phyloP scores from a whole-genome alignment of 2,329 filamentous ascomycete species.

The Xylaria sp. region DNA sequence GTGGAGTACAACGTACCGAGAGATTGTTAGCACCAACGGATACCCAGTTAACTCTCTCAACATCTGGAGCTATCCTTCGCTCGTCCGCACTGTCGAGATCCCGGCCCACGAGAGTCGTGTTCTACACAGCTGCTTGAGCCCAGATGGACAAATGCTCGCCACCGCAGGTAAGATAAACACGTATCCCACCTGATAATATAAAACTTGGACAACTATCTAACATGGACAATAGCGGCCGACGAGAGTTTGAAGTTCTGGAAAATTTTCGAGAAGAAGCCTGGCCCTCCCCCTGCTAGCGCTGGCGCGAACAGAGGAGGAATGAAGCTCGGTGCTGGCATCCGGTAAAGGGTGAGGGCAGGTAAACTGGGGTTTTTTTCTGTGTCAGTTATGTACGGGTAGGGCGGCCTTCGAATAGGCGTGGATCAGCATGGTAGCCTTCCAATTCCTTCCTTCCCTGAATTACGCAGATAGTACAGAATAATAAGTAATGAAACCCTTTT shows the following conservation, averaged over 20 bases:
- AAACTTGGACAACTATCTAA: slow-evolving; percentile 26
- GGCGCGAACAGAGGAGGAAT: slow-evolving; percentile 72
- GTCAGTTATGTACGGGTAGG: too few relatives aligned
- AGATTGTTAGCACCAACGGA: slow-evolving; percentile 94
- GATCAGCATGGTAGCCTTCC: too few relatives aligned
- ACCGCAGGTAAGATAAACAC: slow-evolving; percentile 62
- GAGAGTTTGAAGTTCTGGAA: slow-evolving; percentile 99
- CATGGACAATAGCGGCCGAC: slow-evolving; percentile 61
- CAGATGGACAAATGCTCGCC: slow-evolving; percentile 95
- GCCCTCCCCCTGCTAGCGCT: slow-evolving; percentile 55
- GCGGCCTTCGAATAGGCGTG: too few relatives aligned
- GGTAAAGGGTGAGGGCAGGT: too few relatives aligned
- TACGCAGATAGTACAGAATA: too few relatives aligned
- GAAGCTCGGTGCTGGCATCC: slow-evolving; percentile 30
- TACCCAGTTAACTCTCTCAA: slow-evolving; percentile 99
- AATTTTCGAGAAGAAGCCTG: slow-evolving; percentile 97
- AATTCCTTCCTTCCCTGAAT: too few relatives aligned
- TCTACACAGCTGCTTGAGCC: slow-evolving; percentile 92
- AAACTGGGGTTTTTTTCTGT: too few relatives aligned
- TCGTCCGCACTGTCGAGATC: slow-evolving; percentile 97
- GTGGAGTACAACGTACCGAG: slow-evolving; percentile 95
- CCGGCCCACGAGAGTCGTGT: slow-evolving; percentile 96
- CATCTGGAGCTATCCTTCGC: slow-evolving; percentile 97
- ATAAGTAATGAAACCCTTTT: too few relatives aligned
- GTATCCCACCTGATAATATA: background rate